Percentiles rank a stretch among this genome's conserved stretches.
These are phyloP conservation scores for Phaeophleospora eucalypticola DNA, from an alignment of 2,329 filamentous ascomycete species.

Conservation along the genomic window DNA sequence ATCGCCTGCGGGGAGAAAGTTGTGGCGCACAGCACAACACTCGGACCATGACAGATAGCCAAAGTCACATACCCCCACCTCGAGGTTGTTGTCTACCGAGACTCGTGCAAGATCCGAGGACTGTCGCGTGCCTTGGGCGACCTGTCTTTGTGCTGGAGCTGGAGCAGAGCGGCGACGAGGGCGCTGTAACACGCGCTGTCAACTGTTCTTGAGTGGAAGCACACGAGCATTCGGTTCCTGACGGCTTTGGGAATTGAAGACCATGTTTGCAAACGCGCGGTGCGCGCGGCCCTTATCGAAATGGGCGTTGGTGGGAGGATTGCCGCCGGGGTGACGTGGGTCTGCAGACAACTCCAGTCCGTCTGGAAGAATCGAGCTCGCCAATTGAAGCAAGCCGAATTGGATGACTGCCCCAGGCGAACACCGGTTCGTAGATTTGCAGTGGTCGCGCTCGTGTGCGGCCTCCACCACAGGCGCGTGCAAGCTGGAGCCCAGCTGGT, in stretches of 20 bases:
- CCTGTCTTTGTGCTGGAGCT: too few relatives aligned
- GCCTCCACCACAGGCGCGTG: too few relatives aligned
- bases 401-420: conserved; percentile 2
- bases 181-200: too few relatives aligned
- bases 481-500: not conserved
- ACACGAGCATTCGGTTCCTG: conserved; percentile 9
- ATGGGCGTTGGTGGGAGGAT: conserved; percentile 3
- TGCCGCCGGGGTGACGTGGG: conserved; percentile 12
- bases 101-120: not conserved
- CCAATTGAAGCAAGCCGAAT: conserved; percentile 3
- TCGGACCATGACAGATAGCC: too few relatives aligned
- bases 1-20: conserved; percentile 5
- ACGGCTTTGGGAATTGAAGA: conserved; percentile 2
- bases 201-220: not conserved
- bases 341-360: not conserved
- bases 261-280: too few relatives aligned
- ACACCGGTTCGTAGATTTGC: conserved; percentile 11
- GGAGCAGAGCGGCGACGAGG: too few relatives aligned
- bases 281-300: conserved; percentile 3
- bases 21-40: conserved; percentile 5
- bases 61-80: too few relatives aligned
- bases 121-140: too few relatives aligned
- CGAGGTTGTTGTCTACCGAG: not conserved
- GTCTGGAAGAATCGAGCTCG: conserved; percentile 1
- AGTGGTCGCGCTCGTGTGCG: conserved; percentile 4